Percentiles rank a stretch among this genome's conserved stretches.
These are phyloP conservation scores for Ogataea salicorniae DNA, from an alignment of 805 yeast species.

Conservation along the genomic window DNA sequence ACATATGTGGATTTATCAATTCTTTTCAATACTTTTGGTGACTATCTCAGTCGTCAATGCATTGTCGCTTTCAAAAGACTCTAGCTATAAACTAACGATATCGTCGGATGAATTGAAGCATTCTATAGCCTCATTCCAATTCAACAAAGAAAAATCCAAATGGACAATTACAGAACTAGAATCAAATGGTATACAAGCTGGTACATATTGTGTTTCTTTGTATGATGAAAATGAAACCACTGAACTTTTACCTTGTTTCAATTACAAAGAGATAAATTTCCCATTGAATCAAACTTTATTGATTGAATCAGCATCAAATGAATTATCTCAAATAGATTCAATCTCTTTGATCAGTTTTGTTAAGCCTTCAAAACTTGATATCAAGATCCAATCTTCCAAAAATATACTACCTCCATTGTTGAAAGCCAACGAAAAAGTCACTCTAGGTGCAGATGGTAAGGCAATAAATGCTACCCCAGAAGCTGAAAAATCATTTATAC, in stretches of 20 bases:
- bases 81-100: neutral
- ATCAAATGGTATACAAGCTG: neutral
- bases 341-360: constrained; percentile 10
- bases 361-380: neutral
- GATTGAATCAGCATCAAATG: constrained; percentile 5
- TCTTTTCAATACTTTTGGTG: too few relatives aligned
- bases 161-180: constrained; percentile 5
- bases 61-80: neutral
- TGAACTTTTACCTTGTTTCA: constrained; percentile 18
- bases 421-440: constrained; percentile 5
- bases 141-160: neutral
- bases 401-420: constrained; percentile 9
- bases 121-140: constrained; percentile 8
- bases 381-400: constrained; percentile 6
- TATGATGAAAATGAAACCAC: neutral
- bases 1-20: too few relatives aligned
- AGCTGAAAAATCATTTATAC: constrained; percentile 42
- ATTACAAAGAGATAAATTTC: constrained; percentile 14
- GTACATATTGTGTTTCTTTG: constrained; percentile 17
- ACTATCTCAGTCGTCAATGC: neutral
- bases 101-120: neutral
- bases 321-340: constrained; percentile 5
- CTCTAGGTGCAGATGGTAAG: constrained; percentile 8
- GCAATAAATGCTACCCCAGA: constrained; percentile 5
- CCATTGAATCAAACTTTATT: constrained; percentile 17